Evolutionary conservation across 352 stramenopile species (phyloP), one percentile per base, ranked within the genome.

Genomic region (Pythium scleroteichum): DNA sequence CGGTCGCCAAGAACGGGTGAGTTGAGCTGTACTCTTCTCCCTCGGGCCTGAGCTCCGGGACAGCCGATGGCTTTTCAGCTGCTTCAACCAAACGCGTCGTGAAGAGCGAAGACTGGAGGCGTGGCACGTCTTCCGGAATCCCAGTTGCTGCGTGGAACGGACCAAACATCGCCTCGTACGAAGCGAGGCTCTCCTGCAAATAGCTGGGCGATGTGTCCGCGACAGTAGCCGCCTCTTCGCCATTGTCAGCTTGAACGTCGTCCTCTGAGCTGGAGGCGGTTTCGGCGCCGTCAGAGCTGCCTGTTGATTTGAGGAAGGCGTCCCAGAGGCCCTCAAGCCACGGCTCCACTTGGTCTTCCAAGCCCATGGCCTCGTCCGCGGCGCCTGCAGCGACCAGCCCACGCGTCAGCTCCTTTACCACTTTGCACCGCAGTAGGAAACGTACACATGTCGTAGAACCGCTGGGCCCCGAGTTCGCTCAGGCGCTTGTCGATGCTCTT

Each of bases 291-390:
- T 49, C 56, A 8, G 40, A 40, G 46, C 10, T 44, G 4, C 71
- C 72, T 26, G 40, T 62, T 3, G 78, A 75, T 50, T 75, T 71
- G 38, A 75, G 54, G 55, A 85, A 85, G 16, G 77, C 76, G 3
- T 33, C 27, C 76, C 76, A 92, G 1, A 95, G 66, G 1, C 70
- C 69, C 19, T 75, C 77, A 6, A 88, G 59, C 92, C 92, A 99
- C 20, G 90, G 88, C 60, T 99, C 95, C 12, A 99, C 95, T n/a
- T 82, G 79, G 46, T 97, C 87, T 73, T 98, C 94, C 49, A 98
- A 79, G 0, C 95, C 95, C 29, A 95, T 95, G 0, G 84, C 95
- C 75, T 99, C 96, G 62, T 99, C 96, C 6, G 91, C 92, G 61
- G 82, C 95, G 4, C 63, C 80, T 74, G 84, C 47, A 33, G 7